Base-by-base conservation (phyloP, 352 stramenopile genomes). In the Globisporangium recalcitrans region DNA sequence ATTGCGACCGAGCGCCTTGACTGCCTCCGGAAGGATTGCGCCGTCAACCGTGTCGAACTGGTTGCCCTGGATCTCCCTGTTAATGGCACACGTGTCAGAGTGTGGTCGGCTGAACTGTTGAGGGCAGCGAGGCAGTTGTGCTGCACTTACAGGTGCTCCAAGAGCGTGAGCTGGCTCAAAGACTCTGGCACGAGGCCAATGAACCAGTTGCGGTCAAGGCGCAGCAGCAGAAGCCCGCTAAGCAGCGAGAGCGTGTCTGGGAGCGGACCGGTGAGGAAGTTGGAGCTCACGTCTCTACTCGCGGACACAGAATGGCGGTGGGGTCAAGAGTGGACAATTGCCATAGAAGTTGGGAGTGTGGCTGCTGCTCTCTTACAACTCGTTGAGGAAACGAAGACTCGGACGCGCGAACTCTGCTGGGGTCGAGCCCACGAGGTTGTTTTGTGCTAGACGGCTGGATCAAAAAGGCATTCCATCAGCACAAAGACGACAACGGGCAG, bases 341-440 rank as follows among this genome's bases (percentile, higher is more conserved):
- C 13, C 27, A 32, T 19, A 13, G 56, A 4, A n/a, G 19, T 9
- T 27, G 4, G 22, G 4, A 2, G 7, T 42, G 38, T 58, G 13
- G 21, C n/a, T 27, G 24, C 19, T 19, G 10, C 16, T 13, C 4
- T 63, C 80, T 59, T 60, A 88, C 78, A 91, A 59, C 34, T 91
- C 79, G 44, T 81, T 74, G 0, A 91, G 52, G 5, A 66, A 75
- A n/a, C 57, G 54, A n/a, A 91, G 72, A 5, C 70, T 68, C 7
- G 65, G 63, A 22, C 79, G 79, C 21, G 75, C 64, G 54, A 88
- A 87, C 59, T 85, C 75, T 24, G 60, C 40, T 4, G 81, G 79
- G 0, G 89, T 24, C 24, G 85, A 79, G 0, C 81, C 81, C 8
- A 75, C 70, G 38, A 91, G 77, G 64, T 91, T 85, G 65, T 91